Evolutionary conservation across 768 basidiomycete genomes (phyloP).

Genomic region (Mrakia blollopis): DNA sequence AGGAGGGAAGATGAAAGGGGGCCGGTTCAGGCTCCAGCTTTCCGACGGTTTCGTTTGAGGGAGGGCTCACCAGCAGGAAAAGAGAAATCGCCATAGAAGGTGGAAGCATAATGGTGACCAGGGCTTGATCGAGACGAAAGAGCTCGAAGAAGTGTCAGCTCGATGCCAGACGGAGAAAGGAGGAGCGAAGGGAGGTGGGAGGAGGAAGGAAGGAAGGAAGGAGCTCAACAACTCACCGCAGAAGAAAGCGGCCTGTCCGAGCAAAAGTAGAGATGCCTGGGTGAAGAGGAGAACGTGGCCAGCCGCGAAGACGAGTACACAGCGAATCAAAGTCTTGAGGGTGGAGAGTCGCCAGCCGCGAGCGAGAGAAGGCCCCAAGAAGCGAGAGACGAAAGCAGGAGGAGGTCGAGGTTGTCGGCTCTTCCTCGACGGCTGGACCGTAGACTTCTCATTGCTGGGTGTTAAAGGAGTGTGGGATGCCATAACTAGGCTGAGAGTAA

Average conservation of each 20-base stretch:
- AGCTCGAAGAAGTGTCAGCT: background rate
- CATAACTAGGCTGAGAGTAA: too few species aligned
- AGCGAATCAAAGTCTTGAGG: conserved; percentile 40
- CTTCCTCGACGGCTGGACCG: background rate
- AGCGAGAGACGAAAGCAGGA: background rate
- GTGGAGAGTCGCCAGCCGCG: background rate
- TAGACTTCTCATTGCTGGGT: too few species aligned
- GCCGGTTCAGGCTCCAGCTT: too few species aligned
- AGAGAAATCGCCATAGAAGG: conserved; percentile 52
- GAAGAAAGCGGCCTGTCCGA: background rate
- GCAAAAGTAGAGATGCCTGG: conserved; percentile 26
- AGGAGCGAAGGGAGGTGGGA: background rate
- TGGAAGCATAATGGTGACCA: conserved; percentile 47
- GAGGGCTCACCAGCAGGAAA: conserved; percentile 49
- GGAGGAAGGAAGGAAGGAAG: background rate
- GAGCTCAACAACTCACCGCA: background rate
- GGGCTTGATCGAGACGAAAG: conserved; percentile 20
- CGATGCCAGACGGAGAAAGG: background rate
- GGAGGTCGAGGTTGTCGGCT: background rate
- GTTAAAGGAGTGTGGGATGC: too few species aligned
- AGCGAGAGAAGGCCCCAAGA: background rate
- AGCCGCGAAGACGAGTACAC: conserved; percentile 39
- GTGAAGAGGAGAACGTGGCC: conserved; percentile 39
- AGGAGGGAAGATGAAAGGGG: background rate
- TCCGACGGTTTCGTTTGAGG: background rate